A percentile compares a stretch with the other conserved stretches of the same genome.
Evolutionary conservation across 176 grass and related monocot genomes (phyloP).

Genomic region (Zea luxurians): DNA sequence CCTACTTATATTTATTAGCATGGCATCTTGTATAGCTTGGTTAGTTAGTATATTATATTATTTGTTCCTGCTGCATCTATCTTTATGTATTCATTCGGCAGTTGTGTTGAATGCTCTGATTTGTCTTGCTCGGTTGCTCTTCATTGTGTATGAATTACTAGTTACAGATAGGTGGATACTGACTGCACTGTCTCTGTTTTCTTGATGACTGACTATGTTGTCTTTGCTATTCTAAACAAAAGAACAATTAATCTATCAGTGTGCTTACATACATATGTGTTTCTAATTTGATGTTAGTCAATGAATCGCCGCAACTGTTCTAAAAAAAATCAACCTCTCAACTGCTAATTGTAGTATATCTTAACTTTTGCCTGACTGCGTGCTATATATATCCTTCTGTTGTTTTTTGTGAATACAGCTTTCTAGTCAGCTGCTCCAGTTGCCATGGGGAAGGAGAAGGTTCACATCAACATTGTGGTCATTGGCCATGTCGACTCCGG

Average conservation of each 20-base stretch:
- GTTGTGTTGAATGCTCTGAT: neutral
- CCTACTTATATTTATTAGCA: too few species aligned
- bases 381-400: neutral
- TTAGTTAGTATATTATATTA: neutral
- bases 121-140: neutral
- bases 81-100: neutral
- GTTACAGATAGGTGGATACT: neutral
- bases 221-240: neutral
- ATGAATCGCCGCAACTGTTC: too few species aligned
- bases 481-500: neutral
- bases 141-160: neutral
- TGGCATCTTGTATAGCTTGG: too few species aligned
- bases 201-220: too few species aligned
- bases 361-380: too few species aligned
- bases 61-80: neutral
- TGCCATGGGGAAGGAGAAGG: conserved; percentile 5
- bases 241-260: neutral
- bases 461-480: conserved; percentile 6
- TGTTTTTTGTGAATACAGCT: neutral
- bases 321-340: too few species aligned
- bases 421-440: neutral
- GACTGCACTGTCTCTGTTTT: too few species aligned
- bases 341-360: too few species aligned
- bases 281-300: neutral
- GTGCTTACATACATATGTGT: neutral